phyloP scores from a whole-genome alignment of 2,329 filamentous ascomycete genomes.

The Aplosporella prunicola region DNA sequence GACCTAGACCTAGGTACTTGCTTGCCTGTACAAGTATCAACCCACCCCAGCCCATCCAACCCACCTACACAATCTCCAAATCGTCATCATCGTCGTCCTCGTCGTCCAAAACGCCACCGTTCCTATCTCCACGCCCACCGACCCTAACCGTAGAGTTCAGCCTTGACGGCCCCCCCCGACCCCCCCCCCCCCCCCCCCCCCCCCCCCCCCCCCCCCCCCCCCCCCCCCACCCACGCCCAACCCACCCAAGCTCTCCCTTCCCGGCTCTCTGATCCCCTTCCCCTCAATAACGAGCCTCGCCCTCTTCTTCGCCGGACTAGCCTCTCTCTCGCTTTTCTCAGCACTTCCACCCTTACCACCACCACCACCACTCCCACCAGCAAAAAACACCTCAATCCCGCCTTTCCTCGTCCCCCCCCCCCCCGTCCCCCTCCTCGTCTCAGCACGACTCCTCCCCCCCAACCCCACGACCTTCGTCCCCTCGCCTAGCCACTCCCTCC shows the following conservation, averaged over 20 bases:
- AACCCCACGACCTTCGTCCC: slow-evolving; percentile 23
- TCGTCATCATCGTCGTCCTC: slow-evolving; percentile 39
- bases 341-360: slow-evolving; percentile 26
- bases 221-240: slow-evolving; percentile 25
- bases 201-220: too few species aligned
- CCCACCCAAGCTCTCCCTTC: slow-evolving; percentile 35
- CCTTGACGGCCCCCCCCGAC: too few species aligned
- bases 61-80: slow-evolving; percentile 36
- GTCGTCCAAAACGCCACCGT: not conserved
- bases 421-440: too few species aligned
- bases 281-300: slow-evolving; percentile 39
- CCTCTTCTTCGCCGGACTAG: slow-evolving; percentile 37
- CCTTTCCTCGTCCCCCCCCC: too few species aligned
- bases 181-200: too few species aligned
- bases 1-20: too few species aligned
- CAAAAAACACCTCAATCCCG: too few species aligned
- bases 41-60: not conserved
- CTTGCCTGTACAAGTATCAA: too few species aligned
- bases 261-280: slow-evolving; percentile 41
- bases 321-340: slow-evolving; percentile 21
- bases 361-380: slow-evolving; percentile 17
- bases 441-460: too few species aligned
- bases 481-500: slow-evolving; percentile 31
- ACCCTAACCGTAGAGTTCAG: slow-evolving; percentile 27
- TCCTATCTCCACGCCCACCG: not conserved